These are phyloP conservation scores for Boletellus emodensis DNA, from an alignment of 768 basidiomycete species.

Conservation along the genomic window DNA sequence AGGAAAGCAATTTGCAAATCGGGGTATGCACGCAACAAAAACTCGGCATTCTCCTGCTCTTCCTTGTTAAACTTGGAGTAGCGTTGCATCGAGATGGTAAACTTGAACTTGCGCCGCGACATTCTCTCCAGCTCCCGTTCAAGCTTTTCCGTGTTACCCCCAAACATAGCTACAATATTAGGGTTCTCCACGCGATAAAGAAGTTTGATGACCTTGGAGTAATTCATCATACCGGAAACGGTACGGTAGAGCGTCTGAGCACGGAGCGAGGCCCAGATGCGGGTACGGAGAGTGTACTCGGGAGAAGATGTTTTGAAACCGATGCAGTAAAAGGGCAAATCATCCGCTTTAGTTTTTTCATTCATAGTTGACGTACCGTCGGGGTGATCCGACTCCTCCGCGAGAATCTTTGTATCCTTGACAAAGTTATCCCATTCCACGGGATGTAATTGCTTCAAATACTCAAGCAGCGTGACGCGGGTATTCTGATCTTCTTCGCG, in stretches of 20 bases:
- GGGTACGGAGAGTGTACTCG: constrained; percentile 96
- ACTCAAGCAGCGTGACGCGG: constrained; percentile 94
- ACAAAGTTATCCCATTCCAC: constrained; percentile 99
- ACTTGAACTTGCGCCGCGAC: constrained; percentile 98
- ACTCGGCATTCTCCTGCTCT: constrained; percentile 97
- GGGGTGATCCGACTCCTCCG: constrained; percentile 72
- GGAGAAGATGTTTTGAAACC: constrained; percentile 99
- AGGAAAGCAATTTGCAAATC: constrained; percentile 98
- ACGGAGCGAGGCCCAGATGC: constrained; percentile 98
- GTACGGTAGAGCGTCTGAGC: constrained; percentile 98
- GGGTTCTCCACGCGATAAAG: constrained; percentile 99
- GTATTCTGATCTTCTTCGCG: constrained; percentile 96
- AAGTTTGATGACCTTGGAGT: constrained; percentile 98
- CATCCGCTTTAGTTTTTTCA: constrained; percentile 85
- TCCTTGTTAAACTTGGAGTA: constrained; percentile 99
- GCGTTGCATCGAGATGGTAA: constrained; percentile 97
- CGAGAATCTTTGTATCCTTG: constrained; percentile 98
- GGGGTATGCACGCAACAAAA: constrained; percentile 94
- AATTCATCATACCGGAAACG: constrained; percentile 99
- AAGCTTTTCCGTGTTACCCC: constrained; percentile 92
- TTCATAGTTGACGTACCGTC: constrained; percentile 52
- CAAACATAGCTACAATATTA: constrained; percentile 92
- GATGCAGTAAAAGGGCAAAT: constrained; percentile 98
- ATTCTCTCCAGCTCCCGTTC: constrained; percentile 96
- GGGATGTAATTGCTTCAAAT: constrained; percentile 96